A percentile compares a stretch with the other conserved stretches of the same genome.
These are phyloP conservation scores for Fistulifera pelliculosa DNA, from an alignment of 108 stramenopile species.

Conservation along the genomic window DNA sequence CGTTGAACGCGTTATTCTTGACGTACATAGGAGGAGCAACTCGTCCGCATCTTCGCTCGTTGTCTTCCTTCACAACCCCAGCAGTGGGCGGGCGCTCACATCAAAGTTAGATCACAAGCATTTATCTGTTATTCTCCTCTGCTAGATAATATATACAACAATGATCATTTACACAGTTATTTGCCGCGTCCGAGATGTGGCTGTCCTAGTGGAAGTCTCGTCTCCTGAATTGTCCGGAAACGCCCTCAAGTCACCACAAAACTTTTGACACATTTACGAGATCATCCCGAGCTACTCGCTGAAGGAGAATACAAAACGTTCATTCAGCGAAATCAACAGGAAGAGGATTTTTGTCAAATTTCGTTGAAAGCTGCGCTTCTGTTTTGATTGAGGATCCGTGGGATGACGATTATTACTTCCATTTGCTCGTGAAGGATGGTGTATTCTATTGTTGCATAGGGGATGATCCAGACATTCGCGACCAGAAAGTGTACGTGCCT, in stretches of 20 bases:
- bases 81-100: too few relatives aligned
- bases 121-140: too few relatives aligned
- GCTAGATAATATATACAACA: too few relatives aligned
- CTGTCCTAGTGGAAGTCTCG: constrained; percentile 47
- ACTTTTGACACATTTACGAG: constrained; percentile 39
- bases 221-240: constrained; percentile 45
- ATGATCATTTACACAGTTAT: constrained; percentile 76
- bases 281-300: constrained; percentile 37
- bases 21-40: neutral
- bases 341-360: constrained; percentile 30
- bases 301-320: constrained; percentile 56
- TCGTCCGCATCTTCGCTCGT: neutral
- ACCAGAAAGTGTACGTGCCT: constrained; percentile 41
- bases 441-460: constrained; percentile 57
- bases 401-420: constrained; percentile 60
- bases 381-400: constrained; percentile 9
- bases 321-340: constrained; percentile 36
- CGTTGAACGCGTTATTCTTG: neutral
- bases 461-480: constrained; percentile 43
- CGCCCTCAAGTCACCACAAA: constrained; percentile 49
- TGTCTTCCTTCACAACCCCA: too few relatives aligned
- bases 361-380: constrained; percentile 26
- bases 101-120: too few relatives aligned
- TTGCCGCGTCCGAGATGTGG: constrained; percentile 53
- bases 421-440: constrained; percentile 40